Base-by-base conservation (phyloP, 176 grass and related monocot species). In the Phyllostachys edulis region DNA sequence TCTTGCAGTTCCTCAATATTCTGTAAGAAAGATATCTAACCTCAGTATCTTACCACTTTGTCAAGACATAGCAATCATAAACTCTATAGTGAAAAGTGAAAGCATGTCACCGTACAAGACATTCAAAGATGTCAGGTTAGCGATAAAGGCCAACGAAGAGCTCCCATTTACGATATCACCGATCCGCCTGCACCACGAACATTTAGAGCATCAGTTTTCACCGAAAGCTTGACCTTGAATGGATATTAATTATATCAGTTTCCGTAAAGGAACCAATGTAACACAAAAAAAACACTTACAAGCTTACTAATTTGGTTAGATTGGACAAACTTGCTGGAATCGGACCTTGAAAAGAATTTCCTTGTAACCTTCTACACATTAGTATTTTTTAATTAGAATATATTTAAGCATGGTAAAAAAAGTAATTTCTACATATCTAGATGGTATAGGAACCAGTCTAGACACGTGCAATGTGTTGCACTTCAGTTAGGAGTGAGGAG, bases 301-400 rank as follows among this genome's bases (percentile, higher is more conserved):
- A 60, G 79, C 8, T 86, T 46, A 34, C 82, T 81, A 97, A 54
- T 55, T 81, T 77, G 76, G 32, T 67, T 55, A 97, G 91, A 60
- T 87, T 94, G 2, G 87, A 88, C 46, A 94, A 20, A 44, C 70
- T 97, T 27, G 82, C 83, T 68, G 94, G 94, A 81, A 97, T 84
- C n/a, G 91, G 91, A 64, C 91, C 91, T 88, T 88, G 42, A 66
- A 97, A 94, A 75, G 89, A 90, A 86, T 88, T 97, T 50, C 91
- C 91, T 64, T 97, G 91, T 69, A 97, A 88, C 52, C 82, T 79
- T 87, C 91, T 97, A 74, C 50, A 69, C 16, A 21, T 17, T 10
- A 0, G 3, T 39, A 39, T 29, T 36, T 38, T 67, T 36, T 39
- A 67, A 67, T 39, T 67, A 39, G 17, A 51, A 17, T 51, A 51